Conservation (phyloP, 73 alveolate genomes). For the Diophrys appendiculata region DNA sequence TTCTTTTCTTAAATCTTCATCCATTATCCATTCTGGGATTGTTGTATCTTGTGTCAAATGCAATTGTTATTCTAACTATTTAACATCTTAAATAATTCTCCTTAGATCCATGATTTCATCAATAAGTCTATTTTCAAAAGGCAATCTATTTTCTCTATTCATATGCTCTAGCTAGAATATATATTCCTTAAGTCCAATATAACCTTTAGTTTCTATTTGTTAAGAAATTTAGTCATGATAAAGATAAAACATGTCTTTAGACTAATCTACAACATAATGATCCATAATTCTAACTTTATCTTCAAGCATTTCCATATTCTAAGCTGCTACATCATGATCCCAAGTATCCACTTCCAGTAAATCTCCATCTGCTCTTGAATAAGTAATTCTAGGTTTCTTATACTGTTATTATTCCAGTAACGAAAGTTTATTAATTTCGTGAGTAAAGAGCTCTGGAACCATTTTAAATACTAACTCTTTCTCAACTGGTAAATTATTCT, state of each 20-base stretch:
- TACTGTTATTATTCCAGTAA: slow-evolving; percentile 25
- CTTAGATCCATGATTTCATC: slow-evolving; percentile 47
- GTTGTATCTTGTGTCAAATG: background rate
- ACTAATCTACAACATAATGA: slow-evolving; percentile 37
- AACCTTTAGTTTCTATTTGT: slow-evolving; percentile 32
- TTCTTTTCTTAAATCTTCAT: slow-evolving; percentile 43
- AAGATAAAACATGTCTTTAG: slow-evolving; percentile 27
- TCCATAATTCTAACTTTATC: slow-evolving; percentile 50
- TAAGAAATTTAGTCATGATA: slow-evolving; percentile 31
- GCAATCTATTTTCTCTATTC: slow-evolving; percentile 51
- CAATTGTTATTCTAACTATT: slow-evolving; percentile 17
- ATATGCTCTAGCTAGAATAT: slow-evolving; percentile 39
- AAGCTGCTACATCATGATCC: background rate
- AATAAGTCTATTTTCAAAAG: slow-evolving; percentile 49
- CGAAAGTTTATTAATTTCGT: slow-evolving; percentile 47
- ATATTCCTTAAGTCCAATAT: slow-evolving; percentile 38
- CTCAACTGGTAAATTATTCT: slow-evolving; percentile 75
- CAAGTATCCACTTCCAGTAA: slow-evolving; percentile 46
- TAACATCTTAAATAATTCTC: slow-evolving; percentile 37
- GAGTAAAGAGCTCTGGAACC: slow-evolving; percentile 76
- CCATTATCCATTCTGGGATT: slow-evolving; percentile 51
- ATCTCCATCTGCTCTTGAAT: slow-evolving; percentile 60
- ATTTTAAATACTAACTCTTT: slow-evolving; percentile 68
- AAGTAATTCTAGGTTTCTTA: slow-evolving; percentile 17
- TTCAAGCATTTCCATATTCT: slow-evolving; percentile 2